Evolutionary conservation across 2,329 filamentous ascomycete species (phyloP), one percentile per base, ranked within the genome.

Genomic region (Lasiodiplodia sp.): DNA sequence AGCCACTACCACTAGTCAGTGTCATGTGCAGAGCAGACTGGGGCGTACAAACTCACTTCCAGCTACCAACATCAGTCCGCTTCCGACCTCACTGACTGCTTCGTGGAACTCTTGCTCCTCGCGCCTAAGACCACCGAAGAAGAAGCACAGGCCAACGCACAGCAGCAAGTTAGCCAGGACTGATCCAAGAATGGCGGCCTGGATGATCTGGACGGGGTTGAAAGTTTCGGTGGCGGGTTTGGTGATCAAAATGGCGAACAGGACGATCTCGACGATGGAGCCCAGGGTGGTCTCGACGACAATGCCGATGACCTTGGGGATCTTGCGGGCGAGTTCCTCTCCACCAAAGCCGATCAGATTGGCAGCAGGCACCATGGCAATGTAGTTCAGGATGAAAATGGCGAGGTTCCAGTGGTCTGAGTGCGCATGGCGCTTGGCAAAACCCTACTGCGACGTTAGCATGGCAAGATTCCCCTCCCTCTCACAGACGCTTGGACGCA

Each of bases 121-220:
- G 38, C 89, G 87, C 66, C 84, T 83, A 44, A 95, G 72, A 10
- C 93, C 93, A 51, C 92, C 92, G 25, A 89, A 86, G 70, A 95
- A 88, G 82, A 97, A 96, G 77, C 92, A 96, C 65, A 90, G 75
- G 0, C 93, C 93, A 31, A 96, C 80, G 73, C 93, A 96, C 0
- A 96, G 84, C 55, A 96, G 81, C 81, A 96, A 86, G 38, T 93
- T 96, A 14, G 93, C 92, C 40, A 97, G 79, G 55, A 96, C 91
- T 0, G 92, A 95, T 44, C 93, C 93, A 0, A 96, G 82, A 67
- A 96, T 94, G 31, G 93, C 93, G 66, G 92, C 92, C 75, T 93
- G 88, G 73, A 96, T 92, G 72, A 96, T 91, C n/a, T 86, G 84
- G 69, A 91, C 80, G 4, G 67, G 67, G 56, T 68, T 53, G 25